These are phyloP conservation scores for Saccharum hybrid DNA, from an alignment of 202 grass and related monocot species.

Conservation along the genomic window DNA sequence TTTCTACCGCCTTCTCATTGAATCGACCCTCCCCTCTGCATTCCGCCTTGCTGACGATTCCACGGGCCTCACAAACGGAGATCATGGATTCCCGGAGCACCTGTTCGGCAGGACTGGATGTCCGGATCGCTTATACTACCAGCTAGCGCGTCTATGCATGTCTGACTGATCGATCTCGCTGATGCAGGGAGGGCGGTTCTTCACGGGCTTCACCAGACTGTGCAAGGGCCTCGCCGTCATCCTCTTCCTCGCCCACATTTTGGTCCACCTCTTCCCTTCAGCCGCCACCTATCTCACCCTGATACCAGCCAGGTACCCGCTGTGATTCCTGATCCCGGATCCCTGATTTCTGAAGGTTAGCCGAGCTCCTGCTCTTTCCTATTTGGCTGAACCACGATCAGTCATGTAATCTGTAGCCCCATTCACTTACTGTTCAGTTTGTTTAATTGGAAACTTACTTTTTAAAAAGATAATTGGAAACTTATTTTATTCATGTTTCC, in stretches of 20 bases:
- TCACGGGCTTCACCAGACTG: constrained; percentile 68
- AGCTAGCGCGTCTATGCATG: background rate
- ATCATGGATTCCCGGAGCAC: background rate
- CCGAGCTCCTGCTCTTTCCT: background rate
- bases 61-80: background rate
- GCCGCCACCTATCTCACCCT: constrained; percentile 63
- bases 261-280: constrained; percentile 67
- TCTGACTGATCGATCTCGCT: background rate
- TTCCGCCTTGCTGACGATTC: background rate
- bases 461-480: too few species aligned
- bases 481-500: background rate
- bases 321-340: background rate
- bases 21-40: background rate
- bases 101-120: background rate
- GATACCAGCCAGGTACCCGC: constrained; percentile 73
- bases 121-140: background rate
- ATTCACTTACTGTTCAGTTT: background rate
- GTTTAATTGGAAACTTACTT: background rate
- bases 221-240: constrained; percentile 83
- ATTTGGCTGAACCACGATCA: background rate
- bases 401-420: background rate
- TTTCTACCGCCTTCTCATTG: background rate
- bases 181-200: constrained; percentile 58
- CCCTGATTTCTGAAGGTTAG: background rate
- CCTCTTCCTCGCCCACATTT: constrained; percentile 61